Evolutionary conservation across 345 rosid genomes (phyloP).

Genomic region (Eucalyptus regnans): DNA sequence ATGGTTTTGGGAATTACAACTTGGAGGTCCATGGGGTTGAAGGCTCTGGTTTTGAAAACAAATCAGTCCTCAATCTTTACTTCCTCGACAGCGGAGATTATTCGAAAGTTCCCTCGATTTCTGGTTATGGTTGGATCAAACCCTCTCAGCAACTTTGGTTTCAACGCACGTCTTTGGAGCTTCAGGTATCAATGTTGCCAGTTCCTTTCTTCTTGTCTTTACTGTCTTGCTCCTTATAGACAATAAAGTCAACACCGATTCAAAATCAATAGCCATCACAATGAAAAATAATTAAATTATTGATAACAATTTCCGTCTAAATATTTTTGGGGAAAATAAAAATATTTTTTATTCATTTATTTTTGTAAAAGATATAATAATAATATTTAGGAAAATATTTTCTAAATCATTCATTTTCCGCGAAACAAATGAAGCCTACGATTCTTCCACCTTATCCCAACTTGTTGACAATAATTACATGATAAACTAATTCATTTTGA

Average conservation of each 20-base stretch:
- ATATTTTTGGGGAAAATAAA: accelerated
- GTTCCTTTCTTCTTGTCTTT: background rate
- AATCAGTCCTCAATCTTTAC: conserved; percentile 76
- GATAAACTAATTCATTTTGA: background rate
- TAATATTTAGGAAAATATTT: too few relatives aligned
- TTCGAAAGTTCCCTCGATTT: conserved; percentile 36
- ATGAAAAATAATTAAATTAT: background rate
- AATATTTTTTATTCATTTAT: too few relatives aligned
- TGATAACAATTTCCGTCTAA: background rate
- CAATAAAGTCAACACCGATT: background rate
- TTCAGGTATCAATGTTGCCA: conserved; percentile 26
- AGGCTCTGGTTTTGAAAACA: conserved; percentile 56
- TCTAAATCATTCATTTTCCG: too few relatives aligned
- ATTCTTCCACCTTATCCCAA: background rate
- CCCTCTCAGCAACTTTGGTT: conserved; percentile 81
- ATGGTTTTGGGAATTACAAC: conserved; percentile 92
- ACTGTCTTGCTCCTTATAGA: background rate
- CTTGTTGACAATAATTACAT: background rate
- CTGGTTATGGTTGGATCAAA: conserved; percentile 81
- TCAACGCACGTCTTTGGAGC: conserved; percentile 57
- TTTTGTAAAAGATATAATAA: too few relatives aligned
- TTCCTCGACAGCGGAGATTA: conserved; percentile 81
- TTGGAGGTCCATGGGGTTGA: conserved; percentile 58
- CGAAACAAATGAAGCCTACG: accelerated
- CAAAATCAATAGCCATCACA: background rate